These are phyloP conservation scores for Trametes coccinea DNA, from an alignment of 768 basidiomycete species.

Conservation along the genomic window DNA sequence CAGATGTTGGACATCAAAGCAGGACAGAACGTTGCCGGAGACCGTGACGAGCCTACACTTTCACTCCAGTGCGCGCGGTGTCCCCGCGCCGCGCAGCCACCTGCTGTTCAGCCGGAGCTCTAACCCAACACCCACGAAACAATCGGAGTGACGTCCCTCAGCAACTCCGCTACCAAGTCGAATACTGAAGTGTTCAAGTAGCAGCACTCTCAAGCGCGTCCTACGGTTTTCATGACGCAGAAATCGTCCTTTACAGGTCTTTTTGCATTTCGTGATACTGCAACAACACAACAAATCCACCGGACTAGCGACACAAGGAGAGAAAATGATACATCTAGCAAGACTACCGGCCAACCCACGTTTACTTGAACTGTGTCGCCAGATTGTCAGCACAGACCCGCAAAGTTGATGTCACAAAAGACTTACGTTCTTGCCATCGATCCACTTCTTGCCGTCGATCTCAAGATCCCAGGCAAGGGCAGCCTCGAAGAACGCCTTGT, in stretches of 20 bases:
- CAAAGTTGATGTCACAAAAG: background rate
- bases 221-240: background rate
- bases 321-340: constrained; percentile 21
- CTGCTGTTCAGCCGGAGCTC: too few species aligned
- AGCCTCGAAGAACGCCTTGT: constrained; percentile 91
- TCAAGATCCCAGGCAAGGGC: constrained; percentile 94
- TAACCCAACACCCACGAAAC: too few species aligned
- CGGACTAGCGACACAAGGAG: constrained; percentile 22
- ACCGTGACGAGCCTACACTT: background rate
- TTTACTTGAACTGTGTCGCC: constrained; percentile 32
- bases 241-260: constrained; percentile 19
- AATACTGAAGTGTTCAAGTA: too few species aligned
- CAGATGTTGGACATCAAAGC: constrained; percentile 1
- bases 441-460: constrained; percentile 87
- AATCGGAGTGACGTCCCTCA: too few species aligned
- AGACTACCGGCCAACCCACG: constrained; percentile 2
- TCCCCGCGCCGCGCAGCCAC: background rate
- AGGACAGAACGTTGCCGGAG: background rate
- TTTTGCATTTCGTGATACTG: constrained; percentile 26
- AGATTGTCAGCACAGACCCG: background rate
- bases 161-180: too few species aligned
- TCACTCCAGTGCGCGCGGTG: background rate
- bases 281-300: constrained; percentile 30
- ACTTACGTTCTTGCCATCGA: constrained; percentile 87
- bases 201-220: too few species aligned